Base-by-base conservation (phyloP, 2,329 filamentous ascomycete genomes). In the Endoconidiophora polonica region DNA sequence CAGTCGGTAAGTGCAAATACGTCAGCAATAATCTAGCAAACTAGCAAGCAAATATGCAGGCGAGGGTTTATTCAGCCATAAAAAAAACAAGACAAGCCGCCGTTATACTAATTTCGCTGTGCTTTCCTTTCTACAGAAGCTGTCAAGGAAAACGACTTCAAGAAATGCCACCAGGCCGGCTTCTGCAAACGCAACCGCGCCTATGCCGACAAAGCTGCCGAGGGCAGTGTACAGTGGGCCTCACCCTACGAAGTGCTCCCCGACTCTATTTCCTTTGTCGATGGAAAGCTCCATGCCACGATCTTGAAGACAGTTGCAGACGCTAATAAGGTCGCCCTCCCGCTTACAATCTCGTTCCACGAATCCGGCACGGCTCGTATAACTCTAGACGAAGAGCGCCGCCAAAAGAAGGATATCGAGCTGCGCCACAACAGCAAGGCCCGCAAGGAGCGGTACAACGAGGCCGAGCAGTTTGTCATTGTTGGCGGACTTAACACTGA, bases 81-180 rank as follows among this genome's bases (percentile, higher is more conserved):
- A 18, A 7, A 12, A 29, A 29, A 6, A 46, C 44, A 26, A 46
- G 6, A 46, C 7, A n/a, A 10, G 14, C 24, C 20, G 4, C n/a
- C 18, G 14, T 42, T 2, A 12, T 40, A 33, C 43, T 38, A 38
- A 50, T 26, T 6, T 20, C 23, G 41, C 12, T 12, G 38, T 12
- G 29, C 52, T 53, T 52, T 7, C 5, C 20, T 51, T 53, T 12
- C 23, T 33, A 26, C 57, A 94, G 87, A 76, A 56, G 73, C 77
- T 59, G 91, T 98, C 48, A 98, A 98, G 68, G 83, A 94, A 62
- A 80, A 94, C 59, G 88, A 94, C 64, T 98, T 96, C 74, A 98
- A 96, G 63, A 94, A 83, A 59, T 98, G 91, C 69, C 70, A 83
- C 57, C 90, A 98, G 63, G 91, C 90, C 3, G 91, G 91, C 59